A percentile compares a stretch with the other conserved stretches of the same genome.
Evolutionary conservation across 2,329 filamentous ascomycete genomes (phyloP).

Genomic region (Diaporthe australafricana): DNA sequence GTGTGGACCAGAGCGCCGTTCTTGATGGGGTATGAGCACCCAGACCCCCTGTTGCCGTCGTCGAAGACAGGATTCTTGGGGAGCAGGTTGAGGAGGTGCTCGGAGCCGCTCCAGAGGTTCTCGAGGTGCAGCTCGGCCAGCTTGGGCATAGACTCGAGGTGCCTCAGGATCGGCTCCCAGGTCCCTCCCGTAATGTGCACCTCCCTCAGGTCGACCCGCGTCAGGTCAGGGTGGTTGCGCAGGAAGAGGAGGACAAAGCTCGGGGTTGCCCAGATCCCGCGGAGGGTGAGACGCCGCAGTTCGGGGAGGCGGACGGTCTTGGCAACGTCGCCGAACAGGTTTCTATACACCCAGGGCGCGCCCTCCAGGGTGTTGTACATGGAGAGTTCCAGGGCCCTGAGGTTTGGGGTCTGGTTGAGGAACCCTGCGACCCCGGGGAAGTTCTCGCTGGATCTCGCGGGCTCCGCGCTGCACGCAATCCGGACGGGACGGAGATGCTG

Average conservation of each 20-base stretch:
- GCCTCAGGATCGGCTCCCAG: conserved; percentile 3
- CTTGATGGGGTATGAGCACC: not conserved
- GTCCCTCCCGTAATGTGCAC: not conserved
- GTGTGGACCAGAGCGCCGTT: conserved; percentile 18
- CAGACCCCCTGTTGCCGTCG: not conserved
- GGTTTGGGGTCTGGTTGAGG: conserved; percentile 19
- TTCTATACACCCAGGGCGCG: not conserved
- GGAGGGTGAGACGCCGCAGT: conserved; percentile 12
- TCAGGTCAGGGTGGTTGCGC: not conserved
- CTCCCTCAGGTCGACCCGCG: conserved; percentile 7
- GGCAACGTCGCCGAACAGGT: not conserved
- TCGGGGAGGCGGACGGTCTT: not conserved
- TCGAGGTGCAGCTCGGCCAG: conserved; percentile 18
- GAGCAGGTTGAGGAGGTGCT: conserved; percentile 15
- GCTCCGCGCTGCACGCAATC: not conserved
- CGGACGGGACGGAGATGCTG: not conserved
- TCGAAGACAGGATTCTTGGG: not conserved
- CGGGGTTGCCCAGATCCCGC: not conserved
- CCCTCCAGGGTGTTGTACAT: conserved; percentile 20
- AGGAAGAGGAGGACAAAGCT: not conserved
- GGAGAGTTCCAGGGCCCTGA: conserved; percentile 12
- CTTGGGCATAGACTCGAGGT: not conserved
- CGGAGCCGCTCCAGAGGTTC: conserved; percentile 19
- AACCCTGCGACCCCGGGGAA: not conserved
- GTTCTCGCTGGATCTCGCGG: not conserved